Evolutionary conservation across 2,329 filamentous ascomycete genomes (phyloP), one percentile per base, ranked within the genome.

Genomic region (Stagonosporopsis vannaccii): DNA sequence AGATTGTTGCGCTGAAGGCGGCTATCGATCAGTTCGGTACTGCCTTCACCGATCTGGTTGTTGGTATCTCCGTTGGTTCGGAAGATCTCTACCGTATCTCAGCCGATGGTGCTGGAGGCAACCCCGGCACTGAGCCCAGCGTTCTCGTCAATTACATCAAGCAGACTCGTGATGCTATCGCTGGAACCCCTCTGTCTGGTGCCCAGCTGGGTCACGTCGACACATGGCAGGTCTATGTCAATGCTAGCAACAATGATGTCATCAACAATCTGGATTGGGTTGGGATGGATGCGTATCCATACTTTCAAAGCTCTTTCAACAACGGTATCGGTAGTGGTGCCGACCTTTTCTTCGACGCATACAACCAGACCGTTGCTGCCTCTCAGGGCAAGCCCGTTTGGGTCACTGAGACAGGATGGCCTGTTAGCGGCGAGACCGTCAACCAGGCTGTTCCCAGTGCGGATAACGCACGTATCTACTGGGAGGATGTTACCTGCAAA

Each of bases 351-450:
- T 80, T 87, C 70, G 81, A 84, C 13, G 87, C 91, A 15, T 80
- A 90, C 35, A 77, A 81, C 45, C 81, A 83, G 56, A 90, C 89
- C 30, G 75, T 83, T 60, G 77, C 72, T 15, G 87, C 81, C 40
- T 82, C 85, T 32, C 79, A 82, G 32, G 85, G 84, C 71, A 94
- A 92, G 82, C 81, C 85, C 17, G 84, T 96, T 66, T 95, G 90
- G 90, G 59, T 96, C 60, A 95, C 92, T 25, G 92, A 96, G 83
- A 95, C 91, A 15, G 92, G 92, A 62, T 95, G 90, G 86, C 92
- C 92, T 44, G 86, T 92, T 49, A 86, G 82, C 67, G 92, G 92
- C 52, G 78, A 84, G 62, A 82, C 79, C 1, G 78, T 83, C 59
- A 87, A 87, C 61, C 62, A 70, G 54, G 90, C 86, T 36, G 82